These are phyloP conservation scores for Clitopilus hobsonii DNA, from an alignment of 768 basidiomycete genomes.

Conservation along the genomic window DNA sequence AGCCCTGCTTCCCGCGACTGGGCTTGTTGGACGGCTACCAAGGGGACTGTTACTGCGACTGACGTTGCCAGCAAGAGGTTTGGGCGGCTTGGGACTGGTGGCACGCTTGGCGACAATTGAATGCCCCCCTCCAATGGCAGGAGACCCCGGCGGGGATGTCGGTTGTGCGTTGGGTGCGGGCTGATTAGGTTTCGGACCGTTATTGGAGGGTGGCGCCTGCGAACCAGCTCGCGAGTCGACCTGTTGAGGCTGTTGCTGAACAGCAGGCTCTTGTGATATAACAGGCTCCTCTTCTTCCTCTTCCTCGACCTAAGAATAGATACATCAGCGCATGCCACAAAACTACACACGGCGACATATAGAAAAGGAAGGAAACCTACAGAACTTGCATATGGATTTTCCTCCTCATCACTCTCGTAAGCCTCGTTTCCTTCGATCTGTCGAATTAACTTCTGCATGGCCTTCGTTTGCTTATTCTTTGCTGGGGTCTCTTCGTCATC, in stretches of 20 bases:
- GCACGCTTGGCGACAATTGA: constrained; percentile 80
- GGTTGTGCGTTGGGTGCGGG: constrained; percentile 32
- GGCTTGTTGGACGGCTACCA: constrained; percentile 51
- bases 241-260: constrained; percentile 45
- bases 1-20: constrained; percentile 36
- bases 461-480: constrained; percentile 67
- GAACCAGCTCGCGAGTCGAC: constrained; percentile 42
- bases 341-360: no score
- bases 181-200: background rate
- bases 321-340: constrained; percentile 5
- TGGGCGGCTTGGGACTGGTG: constrained; percentile 73
- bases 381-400: constrained; percentile 79
- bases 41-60: constrained; percentile 62
- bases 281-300: constrained; percentile 75
- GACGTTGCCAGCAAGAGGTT: constrained; percentile 40
- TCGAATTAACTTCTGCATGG: constrained; percentile 82
- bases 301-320: constrained; percentile 48
- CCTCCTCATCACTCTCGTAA: constrained; percentile 81
- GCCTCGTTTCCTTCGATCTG: constrained; percentile 78
- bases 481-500: constrained; percentile 64
- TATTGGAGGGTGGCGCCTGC: constrained; percentile 17
- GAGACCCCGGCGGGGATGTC: constrained; percentile 51
- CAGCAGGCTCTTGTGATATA: constrained; percentile 32
- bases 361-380: constrained; percentile 34
- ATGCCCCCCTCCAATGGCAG: constrained; percentile 61